Evolutionary conservation across 2,329 filamentous ascomycete genomes (phyloP).

Genomic region (Xylaria multiplex): DNA sequence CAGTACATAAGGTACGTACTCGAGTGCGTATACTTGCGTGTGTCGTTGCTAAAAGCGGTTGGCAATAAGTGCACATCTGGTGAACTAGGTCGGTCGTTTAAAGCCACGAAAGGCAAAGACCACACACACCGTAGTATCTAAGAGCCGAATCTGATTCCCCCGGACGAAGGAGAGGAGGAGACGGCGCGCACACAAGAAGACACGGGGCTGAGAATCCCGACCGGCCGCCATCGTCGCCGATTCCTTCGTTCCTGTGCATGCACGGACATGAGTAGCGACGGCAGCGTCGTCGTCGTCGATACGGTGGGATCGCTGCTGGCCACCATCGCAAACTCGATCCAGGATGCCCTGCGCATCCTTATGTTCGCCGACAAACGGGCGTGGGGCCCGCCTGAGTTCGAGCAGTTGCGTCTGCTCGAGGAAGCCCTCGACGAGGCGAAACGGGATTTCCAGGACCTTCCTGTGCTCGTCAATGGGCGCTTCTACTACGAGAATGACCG

Average conservation of each 20-base stretch:
- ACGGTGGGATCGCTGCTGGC: constrained; percentile 69
- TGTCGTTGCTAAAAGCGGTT: constrained; percentile 21
- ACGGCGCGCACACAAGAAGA: constrained; percentile 8
- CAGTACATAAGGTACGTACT: constrained; percentile 10
- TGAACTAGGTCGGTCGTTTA: constrained; percentile 7
- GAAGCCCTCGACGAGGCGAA: constrained; percentile 67
- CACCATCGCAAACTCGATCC: constrained; percentile 64
- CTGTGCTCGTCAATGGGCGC: constrained; percentile 64
- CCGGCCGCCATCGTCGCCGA: constrained; percentile 17
- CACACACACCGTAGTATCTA: constrained; percentile 2
- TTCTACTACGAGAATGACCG: constrained; percentile 68
- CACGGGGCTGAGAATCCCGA: constrained; percentile 14
- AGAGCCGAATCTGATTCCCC: neutral
- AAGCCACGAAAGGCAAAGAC: constrained; percentile 10
- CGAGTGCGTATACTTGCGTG: constrained; percentile 21
- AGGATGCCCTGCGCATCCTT: constrained; percentile 64
- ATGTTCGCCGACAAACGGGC: constrained; percentile 67
- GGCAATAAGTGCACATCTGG: constrained; percentile 24
- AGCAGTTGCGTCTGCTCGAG: constrained; percentile 66
- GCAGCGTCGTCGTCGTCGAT: constrained; percentile 47
- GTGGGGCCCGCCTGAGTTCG: constrained; percentile 69
- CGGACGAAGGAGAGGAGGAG: constrained; percentile 21
- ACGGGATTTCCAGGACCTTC: constrained; percentile 69
- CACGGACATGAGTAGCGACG: constrained; percentile 51
- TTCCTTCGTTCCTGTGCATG: constrained; percentile 28